Evolutionary conservation across 2,329 filamentous ascomycete genomes (phyloP).

Genomic region (Hypoxylon sp.): DNA sequence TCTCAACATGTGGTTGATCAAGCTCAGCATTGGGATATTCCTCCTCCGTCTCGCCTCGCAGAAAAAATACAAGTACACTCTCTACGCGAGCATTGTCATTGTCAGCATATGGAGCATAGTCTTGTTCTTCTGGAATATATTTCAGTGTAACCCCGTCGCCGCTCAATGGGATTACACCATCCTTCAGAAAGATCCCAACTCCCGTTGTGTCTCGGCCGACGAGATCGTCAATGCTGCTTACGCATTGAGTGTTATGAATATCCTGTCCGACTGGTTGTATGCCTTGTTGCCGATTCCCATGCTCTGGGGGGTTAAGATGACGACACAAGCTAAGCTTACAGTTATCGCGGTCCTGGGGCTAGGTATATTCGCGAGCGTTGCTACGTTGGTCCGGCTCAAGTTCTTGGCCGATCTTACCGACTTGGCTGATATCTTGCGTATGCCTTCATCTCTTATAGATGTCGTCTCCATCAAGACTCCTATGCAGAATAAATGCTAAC

Average conservation of each 20-base stretch:
- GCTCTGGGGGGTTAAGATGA: slow-evolving; percentile 69
- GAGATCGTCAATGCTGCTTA: slow-evolving; percentile 64
- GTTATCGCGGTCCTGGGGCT: slow-evolving; percentile 64
- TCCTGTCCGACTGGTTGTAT: slow-evolving; percentile 68
- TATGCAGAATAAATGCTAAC: slow-evolving; percentile 24
- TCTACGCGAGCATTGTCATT: slow-evolving; percentile 61
- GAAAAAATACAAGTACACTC: slow-evolving; percentile 62
- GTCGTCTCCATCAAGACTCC: not conserved
- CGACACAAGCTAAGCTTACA: slow-evolving; percentile 64
- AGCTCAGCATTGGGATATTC: slow-evolving; percentile 68
- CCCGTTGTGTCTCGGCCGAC: slow-evolving; percentile 59
- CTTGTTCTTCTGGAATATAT: slow-evolving; percentile 65
- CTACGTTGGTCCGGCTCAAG: slow-evolving; percentile 65
- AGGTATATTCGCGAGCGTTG: slow-evolving; percentile 67
- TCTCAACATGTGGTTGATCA: slow-evolving; percentile 68
- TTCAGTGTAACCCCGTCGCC: slow-evolving; percentile 64
- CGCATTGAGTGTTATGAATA: slow-evolving; percentile 65
- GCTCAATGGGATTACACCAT: slow-evolving; percentile 68
- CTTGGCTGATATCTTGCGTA: slow-evolving; percentile 64
- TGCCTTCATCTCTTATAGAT: slow-evolving; percentile 39
- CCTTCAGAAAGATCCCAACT: slow-evolving; percentile 47
- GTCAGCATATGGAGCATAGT: slow-evolving; percentile 62
- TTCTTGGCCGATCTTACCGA: slow-evolving; percentile 62
- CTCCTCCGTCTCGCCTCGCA: slow-evolving; percentile 62
- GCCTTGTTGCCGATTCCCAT: slow-evolving; percentile 67